Evolutionary conservation across 2,329 filamentous ascomycete genomes (phyloP).

Genomic region (Beauveria brongniartii): DNA sequence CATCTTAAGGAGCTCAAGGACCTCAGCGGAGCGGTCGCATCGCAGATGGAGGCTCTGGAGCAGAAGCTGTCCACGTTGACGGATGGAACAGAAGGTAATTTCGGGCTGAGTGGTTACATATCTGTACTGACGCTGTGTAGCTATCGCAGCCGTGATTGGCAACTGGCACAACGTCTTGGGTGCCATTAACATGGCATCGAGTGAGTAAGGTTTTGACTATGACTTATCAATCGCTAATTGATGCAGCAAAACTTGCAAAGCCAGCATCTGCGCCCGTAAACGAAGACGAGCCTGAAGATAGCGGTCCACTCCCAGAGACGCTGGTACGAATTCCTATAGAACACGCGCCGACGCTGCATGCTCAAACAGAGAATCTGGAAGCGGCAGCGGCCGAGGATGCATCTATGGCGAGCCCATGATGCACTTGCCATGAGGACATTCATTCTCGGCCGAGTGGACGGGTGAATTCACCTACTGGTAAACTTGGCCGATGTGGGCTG

Average conservation of each 20-base stretch:
- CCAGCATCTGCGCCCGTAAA: slow-evolving; percentile 34
- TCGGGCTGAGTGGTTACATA: slow-evolving; percentile 10
- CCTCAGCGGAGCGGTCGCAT: slow-evolving; percentile 67
- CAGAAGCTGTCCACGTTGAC: slow-evolving; percentile 70
- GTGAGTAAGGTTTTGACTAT: slow-evolving; percentile 38
- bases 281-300: slow-evolving; percentile 30
- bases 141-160: slow-evolving; percentile 73
- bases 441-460: no score
- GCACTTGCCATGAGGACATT: no score
- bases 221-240: background rate
- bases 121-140: slow-evolving; percentile 35
- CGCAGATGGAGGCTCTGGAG: slow-evolving; percentile 75
- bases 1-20: slow-evolving; percentile 70
- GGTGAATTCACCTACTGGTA: background rate
- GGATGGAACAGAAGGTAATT: slow-evolving; percentile 69
- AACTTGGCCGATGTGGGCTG: background rate
- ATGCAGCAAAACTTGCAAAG: slow-evolving; percentile 61
- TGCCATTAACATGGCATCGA: slow-evolving; percentile 79
- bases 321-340: slow-evolving; percentile 79
- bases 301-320: slow-evolving; percentile 63
- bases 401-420: slow-evolving; percentile 13
- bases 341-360: slow-evolving; percentile 58
- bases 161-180: slow-evolving; percentile 85
- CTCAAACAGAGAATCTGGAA: slow-evolving; percentile 46
- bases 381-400: slow-evolving; percentile 34